These are phyloP conservation scores for Fusarium sp. DNA, from an alignment of 2,329 filamentous ascomycete genomes.

Conservation along the genomic window DNA sequence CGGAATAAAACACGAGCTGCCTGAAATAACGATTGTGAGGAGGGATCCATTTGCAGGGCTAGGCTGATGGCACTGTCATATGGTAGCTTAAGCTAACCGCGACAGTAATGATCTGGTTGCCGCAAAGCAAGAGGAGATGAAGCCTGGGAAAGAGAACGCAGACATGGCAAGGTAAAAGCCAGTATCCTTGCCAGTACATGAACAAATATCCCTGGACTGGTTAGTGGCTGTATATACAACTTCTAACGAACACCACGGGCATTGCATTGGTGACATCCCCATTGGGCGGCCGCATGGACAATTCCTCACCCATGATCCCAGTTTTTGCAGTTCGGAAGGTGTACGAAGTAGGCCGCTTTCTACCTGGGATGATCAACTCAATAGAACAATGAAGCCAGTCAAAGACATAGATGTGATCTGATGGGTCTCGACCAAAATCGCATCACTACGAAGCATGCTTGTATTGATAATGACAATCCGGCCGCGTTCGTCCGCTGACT, in stretches of 20 bases:
- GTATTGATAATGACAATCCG: neutral
- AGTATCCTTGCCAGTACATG: too few species aligned
- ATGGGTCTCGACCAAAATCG: neutral
- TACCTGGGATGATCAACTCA: neutral
- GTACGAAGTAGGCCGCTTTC: neutral
- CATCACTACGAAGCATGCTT: neutral
- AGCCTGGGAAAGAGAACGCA: accelerated
- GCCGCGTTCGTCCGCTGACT: accelerated
- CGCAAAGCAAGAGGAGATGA: accelerated
- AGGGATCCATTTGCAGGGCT: accelerated
- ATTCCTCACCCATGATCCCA: too few species aligned
- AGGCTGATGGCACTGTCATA: neutral
- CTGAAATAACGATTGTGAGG: accelerated
- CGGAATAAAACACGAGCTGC: accelerated
- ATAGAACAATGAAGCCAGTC: neutral
- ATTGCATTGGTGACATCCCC: too few species aligned
- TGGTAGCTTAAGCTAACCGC: neutral
- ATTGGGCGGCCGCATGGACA: too few species aligned
- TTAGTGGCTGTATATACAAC: too few species aligned
- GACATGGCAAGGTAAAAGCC: neutral
- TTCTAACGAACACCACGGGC: too few species aligned
- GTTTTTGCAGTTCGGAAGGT: too few species aligned
- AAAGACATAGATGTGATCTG: neutral
- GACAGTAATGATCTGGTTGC: accelerated
- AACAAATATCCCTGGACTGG: too few species aligned